Evolutionary conservation across 2,329 filamentous ascomycete species (phyloP).

Genomic region (Simplicillium sp.): DNA sequence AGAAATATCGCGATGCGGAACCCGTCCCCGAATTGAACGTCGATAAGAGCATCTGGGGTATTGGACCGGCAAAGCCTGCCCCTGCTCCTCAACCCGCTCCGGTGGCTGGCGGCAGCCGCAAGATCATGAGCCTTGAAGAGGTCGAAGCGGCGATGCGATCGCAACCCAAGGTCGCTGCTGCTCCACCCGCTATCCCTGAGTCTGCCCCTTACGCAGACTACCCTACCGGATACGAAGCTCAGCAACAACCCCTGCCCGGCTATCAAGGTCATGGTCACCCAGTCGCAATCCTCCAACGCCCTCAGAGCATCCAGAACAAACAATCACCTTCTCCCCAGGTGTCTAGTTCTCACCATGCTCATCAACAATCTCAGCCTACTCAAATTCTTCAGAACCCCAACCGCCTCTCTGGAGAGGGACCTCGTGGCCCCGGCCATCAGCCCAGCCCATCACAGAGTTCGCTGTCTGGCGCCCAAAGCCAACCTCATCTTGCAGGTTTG

Average conservation of each 20-base stretch:
- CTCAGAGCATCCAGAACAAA: slow-evolving; percentile 29
- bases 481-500: slow-evolving; percentile 52
- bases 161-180: slow-evolving; percentile 46
- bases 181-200: not conserved
- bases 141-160: slow-evolving; percentile 87
- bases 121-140: slow-evolving; percentile 93
- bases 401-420: slow-evolving; percentile 42
- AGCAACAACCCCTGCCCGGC: slow-evolving; percentile 2
- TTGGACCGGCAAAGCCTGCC: slow-evolving; percentile 44
- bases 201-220: not conserved
- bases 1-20: slow-evolving; percentile 77
- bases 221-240: slow-evolving; percentile 10
- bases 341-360: slow-evolving; percentile 16
- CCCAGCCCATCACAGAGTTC: slow-evolving; percentile 43
- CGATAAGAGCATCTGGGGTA: slow-evolving; percentile 87
- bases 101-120: slow-evolving; percentile 40
- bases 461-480: slow-evolving; percentile 22
- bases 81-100: slow-evolving; percentile 15
- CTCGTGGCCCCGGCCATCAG: slow-evolving; percentile 25
- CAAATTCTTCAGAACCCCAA: slow-evolving; percentile 77
- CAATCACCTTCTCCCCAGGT: slow-evolving; percentile 25
- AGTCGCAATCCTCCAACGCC: slow-evolving; percentile 46
- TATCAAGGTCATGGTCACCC: slow-evolving; percentile 27
- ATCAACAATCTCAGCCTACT: slow-evolving; percentile 41
- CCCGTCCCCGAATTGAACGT: slow-evolving; percentile 86